Conservation (phyloP, 148 eudicot species). For the Heliamphora exappendiculata region DNA sequence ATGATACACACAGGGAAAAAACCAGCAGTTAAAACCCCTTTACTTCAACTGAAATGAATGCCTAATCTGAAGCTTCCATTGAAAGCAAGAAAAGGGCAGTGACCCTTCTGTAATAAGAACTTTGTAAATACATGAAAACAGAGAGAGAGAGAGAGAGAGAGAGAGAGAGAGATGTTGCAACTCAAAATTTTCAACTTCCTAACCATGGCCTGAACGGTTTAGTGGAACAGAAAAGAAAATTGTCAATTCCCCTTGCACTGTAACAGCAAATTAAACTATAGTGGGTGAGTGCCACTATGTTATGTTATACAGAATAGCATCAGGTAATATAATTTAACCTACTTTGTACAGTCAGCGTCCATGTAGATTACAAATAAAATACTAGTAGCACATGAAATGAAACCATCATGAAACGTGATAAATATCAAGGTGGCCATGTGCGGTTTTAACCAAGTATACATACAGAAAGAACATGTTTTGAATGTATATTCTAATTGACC, state of each 20-base stretch:
- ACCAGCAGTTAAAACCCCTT: slow-evolving; percentile 9
- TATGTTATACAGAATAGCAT: not conserved
- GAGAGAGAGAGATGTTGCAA: not conserved
- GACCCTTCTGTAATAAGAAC: not conserved
- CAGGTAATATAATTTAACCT: not conserved
- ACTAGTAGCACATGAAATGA: not conserved
- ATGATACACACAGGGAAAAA: slow-evolving; percentile 5
- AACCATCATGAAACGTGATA: not conserved
- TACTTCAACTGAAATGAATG: not conserved
- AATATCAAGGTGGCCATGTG: no score
- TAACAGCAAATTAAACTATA: not conserved
- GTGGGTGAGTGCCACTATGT: not conserved
- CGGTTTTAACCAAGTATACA: not conserved
- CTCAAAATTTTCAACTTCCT: not conserved
- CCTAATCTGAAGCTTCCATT: not conserved
- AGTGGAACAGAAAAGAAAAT: not conserved
- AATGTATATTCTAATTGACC: not conserved
- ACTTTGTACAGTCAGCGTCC: not conserved
- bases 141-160: not conserved
- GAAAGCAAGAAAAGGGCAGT: not conserved
- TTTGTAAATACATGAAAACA: not conserved
- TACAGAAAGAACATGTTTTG: not conserved
- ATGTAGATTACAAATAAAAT: not conserved
- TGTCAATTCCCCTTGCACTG: not conserved
- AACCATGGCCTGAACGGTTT: not conserved